Evolutionary conservation across 2,329 filamentous ascomycete genomes (phyloP), one percentile per base, ranked within the genome.

Genomic region (Myriangium duriaei): DNA sequence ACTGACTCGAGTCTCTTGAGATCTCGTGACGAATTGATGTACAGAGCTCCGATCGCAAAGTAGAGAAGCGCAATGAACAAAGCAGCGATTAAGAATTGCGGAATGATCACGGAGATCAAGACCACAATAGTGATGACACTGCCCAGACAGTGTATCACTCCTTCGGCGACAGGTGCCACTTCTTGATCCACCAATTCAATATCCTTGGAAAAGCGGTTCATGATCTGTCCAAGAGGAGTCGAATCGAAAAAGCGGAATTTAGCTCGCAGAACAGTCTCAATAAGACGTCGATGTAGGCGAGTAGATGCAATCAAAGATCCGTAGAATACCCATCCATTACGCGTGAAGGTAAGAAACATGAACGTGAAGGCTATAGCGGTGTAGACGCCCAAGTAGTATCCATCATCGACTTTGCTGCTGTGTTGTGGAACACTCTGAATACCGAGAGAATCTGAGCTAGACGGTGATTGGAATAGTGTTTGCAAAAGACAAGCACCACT

Each of bases 171-270:
- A 2, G 87, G 85, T 0, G 91, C 87, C 41, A 98, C 83, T 58
- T 98, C 91, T 56, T 98, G 91, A 49, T 98, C 91, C 13, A 98
- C 72, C 9, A 86, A 78, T 57, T 98, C 87, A 11, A 98, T 74
- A 57, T 98, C 91, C 60, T 96, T 96, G 57, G 88, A 96, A 63
- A 98, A 98, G 13, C 91, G 77, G 60, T 98, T 98, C 79, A 96
- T 96, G 51, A 98, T 71, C 60, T 95, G 88, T 10, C 91, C 91
- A 0, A 96, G 72, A 2, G 91, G 91, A 0, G 91, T 98, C 1
- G 88, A 81, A 53, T 98, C 91, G 53, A 98, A 98, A 64, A 98
- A 98, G 55, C 83, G 86, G 68, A 98, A 96, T 56, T 86, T 88
- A 18, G 91, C 91, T 48, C 87, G 77, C 11, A 84, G 81, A 15